Conservation (phyloP, 208 protist species). For the Perkinsela sp. region DNA sequence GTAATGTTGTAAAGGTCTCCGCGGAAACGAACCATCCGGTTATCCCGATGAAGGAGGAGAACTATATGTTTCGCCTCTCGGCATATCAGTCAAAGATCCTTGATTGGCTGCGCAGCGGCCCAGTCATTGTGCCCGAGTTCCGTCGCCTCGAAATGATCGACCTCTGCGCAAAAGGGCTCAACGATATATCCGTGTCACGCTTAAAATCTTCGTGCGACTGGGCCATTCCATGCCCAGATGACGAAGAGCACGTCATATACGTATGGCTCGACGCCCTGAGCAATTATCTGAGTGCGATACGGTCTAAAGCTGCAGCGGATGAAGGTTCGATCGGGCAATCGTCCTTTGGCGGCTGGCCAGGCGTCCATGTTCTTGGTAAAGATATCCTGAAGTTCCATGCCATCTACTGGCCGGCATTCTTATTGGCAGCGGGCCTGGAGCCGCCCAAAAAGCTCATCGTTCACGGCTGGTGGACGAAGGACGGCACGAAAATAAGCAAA, state of each 20-base stretch:
- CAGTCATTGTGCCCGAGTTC: conserved; percentile 65
- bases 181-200: conserved; percentile 86
- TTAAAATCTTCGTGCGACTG: conserved; percentile 60
- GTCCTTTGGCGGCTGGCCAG: conserved; percentile 26
- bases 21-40: conserved; percentile 63
- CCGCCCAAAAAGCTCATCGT: conserved; percentile 62
- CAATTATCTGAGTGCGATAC: conserved; percentile 87
- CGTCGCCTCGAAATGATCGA: conserved; percentile 68
- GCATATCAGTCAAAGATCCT: conserved; percentile 52
- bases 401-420: conserved; percentile 95
- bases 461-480: conserved; percentile 83
- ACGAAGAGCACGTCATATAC: conserved; percentile 83
- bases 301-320: conserved; percentile 11
- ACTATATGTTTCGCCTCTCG: conserved; percentile 91
- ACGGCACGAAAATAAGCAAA: conserved; percentile 85
- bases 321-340: conserved; percentile 16
- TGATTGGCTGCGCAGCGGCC: conserved; percentile 41
- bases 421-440: conserved; percentile 73
- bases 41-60: conserved; percentile 82
- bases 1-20: conserved; percentile 63
- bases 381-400: conserved; percentile 97
- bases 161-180: conserved; percentile 39
- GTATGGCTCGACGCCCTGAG: conserved; percentile 98
- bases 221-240: conserved; percentile 85
- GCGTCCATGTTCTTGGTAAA: conserved; percentile 82